These are phyloP conservation scores for Crithidia mellificae DNA, from an alignment of 208 protist species.

Conservation along the genomic window DNA sequence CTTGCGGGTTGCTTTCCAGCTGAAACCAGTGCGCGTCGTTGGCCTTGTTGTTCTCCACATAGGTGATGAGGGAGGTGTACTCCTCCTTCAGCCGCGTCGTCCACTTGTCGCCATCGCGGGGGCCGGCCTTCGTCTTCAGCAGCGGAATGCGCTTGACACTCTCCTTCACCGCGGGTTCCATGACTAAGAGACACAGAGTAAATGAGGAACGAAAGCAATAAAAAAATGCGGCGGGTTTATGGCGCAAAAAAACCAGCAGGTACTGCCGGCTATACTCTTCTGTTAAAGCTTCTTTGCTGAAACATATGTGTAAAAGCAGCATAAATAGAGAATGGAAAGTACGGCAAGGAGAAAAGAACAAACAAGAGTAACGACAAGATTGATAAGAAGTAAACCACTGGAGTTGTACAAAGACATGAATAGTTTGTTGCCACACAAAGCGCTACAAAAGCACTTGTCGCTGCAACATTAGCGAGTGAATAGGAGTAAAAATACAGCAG, in stretches of 20 bases:
- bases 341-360: no score
- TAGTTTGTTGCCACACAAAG: not conserved
- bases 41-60: conserved; percentile 96
- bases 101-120: conserved; percentile 95
- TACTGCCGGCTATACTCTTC: no score
- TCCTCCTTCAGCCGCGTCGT: conserved; percentile 97
- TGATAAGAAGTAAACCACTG: not conserved
- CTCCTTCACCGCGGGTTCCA: conserved; percentile 86
- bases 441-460: no score
- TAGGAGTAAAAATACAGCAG: no score
- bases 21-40: conserved; percentile 97
- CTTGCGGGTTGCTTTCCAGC: conserved; percentile 93
- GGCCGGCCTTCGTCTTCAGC: conserved; percentile 93
- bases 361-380: no score
- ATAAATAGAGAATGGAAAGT: no score
- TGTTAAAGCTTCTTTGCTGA: no score
- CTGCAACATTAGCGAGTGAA: no score
- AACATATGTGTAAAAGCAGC: no score
- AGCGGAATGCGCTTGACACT: conserved; percentile 95
- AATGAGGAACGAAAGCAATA: not conserved
- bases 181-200: conserved; percentile 11
- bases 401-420: not conserved
- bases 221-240: not conserved
- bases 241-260: not conserved
- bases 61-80: conserved; percentile 95